These are phyloP conservation scores for Vitis riparia DNA, from an alignment of 164 flowering plant genomes.

Conservation along the genomic window DNA sequence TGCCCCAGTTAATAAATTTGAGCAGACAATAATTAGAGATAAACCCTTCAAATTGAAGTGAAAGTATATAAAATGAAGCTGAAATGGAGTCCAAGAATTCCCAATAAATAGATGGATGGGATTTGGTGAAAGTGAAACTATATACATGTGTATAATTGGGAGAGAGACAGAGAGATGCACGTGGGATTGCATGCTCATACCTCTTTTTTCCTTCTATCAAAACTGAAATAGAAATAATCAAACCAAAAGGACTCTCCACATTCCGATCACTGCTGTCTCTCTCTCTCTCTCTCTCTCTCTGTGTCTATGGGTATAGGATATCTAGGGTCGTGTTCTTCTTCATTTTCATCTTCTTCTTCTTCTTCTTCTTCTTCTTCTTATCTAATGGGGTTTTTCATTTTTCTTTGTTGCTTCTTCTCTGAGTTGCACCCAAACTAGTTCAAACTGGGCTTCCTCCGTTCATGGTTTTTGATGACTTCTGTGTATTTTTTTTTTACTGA, in stretches of 20 bases:
- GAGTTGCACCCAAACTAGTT: too few relatives aligned
- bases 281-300: slow-evolving; percentile 8
- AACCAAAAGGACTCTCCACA: slow-evolving; percentile 3
- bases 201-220: slow-evolving; percentile 16
- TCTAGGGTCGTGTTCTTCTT: not conserved
- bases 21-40: too few relatives aligned
- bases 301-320: not conserved
- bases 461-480: too few relatives aligned
- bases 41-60: too few relatives aligned
- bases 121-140: too few relatives aligned
- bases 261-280: slow-evolving; percentile 4
- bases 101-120: too few relatives aligned
- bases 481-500: too few relatives aligned
- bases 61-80: too few relatives aligned
- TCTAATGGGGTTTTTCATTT: too few relatives aligned
- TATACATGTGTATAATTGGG: not conserved
- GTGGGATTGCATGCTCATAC: slow-evolving; percentile 45
- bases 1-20: too few relatives aligned
- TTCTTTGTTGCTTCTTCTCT: too few relatives aligned
- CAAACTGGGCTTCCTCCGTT: too few relatives aligned
- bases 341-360: not conserved
- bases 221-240: slow-evolving; percentile 10
- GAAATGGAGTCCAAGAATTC: not conserved
- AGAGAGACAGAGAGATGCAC: slow-evolving; percentile 28
- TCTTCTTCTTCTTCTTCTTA: not conserved